phyloP scores from a whole-genome alignment of 768 basidiomycete genomes.

The Naganishia randhawae region DNA sequence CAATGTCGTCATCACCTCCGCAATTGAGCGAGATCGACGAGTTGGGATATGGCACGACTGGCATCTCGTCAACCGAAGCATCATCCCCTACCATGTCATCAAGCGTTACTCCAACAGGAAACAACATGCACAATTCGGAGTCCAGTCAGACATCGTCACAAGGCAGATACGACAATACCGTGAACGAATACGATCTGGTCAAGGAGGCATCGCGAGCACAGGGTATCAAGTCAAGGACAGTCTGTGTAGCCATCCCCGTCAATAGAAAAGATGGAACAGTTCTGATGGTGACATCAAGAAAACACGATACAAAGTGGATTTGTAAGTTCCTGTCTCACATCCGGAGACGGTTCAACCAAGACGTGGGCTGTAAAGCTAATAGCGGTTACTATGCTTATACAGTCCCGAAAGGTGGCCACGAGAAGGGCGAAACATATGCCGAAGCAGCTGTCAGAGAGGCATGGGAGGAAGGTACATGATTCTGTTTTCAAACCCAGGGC shows the following conservation, averaged over 20 bases:
- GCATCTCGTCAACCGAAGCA: conserved; percentile 5
- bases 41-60: conserved; percentile 10
- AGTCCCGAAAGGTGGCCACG: conserved; percentile 33
- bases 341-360: not conserved
- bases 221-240: conserved; percentile 23
- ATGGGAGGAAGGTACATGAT: conserved; percentile 18
- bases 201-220: conserved; percentile 20
- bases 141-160: not conserved
- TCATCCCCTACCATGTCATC: conserved; percentile 9
- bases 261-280: conserved; percentile 18
- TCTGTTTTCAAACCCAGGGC: not conserved
- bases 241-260: conserved; percentile 30
- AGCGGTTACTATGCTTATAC: not conserved
- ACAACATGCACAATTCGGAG: conserved; percentile 5
- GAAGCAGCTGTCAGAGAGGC: conserved; percentile 13
- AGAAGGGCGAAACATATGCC: conserved; percentile 29
- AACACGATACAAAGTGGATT: conserved; percentile 32
- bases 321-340: conserved; percentile 12
- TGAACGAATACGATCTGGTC: conserved; percentile 13
- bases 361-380: not conserved
- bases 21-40: conserved; percentile 12
- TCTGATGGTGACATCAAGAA: conserved; percentile 29
- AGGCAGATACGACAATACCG: conserved; percentile 17
- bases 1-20: conserved; percentile 52
- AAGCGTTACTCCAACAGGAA: not conserved